Conservation (phyloP, 805 yeast genomes). For the Yamadazyma olivae region DNA sequence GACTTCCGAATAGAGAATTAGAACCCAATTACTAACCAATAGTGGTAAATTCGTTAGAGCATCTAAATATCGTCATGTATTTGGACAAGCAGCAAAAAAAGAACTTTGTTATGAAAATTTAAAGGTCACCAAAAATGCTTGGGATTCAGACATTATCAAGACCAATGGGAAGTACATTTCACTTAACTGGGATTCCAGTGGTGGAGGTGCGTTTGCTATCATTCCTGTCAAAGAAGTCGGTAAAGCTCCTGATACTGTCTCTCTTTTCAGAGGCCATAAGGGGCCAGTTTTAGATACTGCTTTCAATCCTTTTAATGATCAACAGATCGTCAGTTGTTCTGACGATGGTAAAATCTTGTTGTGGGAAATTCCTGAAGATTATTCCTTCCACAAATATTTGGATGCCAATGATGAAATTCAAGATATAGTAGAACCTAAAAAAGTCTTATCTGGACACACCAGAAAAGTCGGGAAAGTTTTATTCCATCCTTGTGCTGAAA, state of each 20-base stretch:
- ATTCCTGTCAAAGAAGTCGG: conserved; percentile 86
- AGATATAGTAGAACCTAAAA: conserved; percentile 67
- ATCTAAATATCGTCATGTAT: conserved; percentile 94
- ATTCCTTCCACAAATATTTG: conserved; percentile 60
- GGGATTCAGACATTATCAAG: conserved; percentile 90
- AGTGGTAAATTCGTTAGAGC: conserved; percentile 93
- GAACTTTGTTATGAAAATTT: conserved; percentile 74
- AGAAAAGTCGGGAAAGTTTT: conserved; percentile 91
- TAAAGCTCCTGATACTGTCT: conserved; percentile 88
- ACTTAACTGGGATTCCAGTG: conserved; percentile 90
- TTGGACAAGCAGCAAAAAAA: conserved; percentile 76
- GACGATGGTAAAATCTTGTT: conserved; percentile 77
- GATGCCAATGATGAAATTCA: conserved; percentile 53
- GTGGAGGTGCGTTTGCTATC: conserved; percentile 97
- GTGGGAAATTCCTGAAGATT: conserved; percentile 86
- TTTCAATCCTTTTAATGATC: conserved; percentile 86
- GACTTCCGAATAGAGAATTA: too few species aligned
- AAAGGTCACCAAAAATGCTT: conserved; percentile 84
- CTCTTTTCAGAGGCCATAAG: conserved; percentile 92
- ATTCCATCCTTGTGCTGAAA: conserved; percentile 85
- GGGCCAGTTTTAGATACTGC: conserved; percentile 95
- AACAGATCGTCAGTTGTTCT: conserved; percentile 72
- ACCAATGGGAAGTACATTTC: conserved; percentile 84
- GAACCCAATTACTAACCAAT: conserved; percentile 1
- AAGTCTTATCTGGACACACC: conserved; percentile 77